Conservation (phyloP, 176 grass and related monocot genomes). For the Microstegium vimineum region DNA sequence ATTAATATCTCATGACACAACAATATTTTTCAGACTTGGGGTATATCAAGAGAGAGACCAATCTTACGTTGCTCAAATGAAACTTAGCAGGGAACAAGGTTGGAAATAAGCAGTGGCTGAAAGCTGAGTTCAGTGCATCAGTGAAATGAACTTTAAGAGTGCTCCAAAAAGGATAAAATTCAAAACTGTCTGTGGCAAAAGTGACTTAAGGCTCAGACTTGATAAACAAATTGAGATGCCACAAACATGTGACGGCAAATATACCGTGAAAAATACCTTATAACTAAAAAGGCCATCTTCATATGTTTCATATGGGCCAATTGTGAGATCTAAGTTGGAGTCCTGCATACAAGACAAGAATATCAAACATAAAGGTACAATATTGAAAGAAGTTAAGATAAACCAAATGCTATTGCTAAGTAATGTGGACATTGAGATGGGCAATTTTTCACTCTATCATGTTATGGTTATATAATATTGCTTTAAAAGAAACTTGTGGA, state of each 20-base stretch:
- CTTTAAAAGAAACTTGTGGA: not conserved
- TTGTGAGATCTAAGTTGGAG: constrained; percentile 90
- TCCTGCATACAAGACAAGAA: constrained; percentile 51
- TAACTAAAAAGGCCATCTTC: constrained; percentile 97
- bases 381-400: constrained; percentile 9
- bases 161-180: not conserved
- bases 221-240: not conserved
- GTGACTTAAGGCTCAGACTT: constrained; percentile 2
- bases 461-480: not conserved
- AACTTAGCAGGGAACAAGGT: not conserved
- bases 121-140: not conserved
- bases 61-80: constrained; percentile 11
- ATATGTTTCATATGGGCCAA: constrained; percentile 97
- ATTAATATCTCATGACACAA: not conserved
- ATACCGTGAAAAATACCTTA: constrained; percentile 53
- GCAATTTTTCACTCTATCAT: not conserved
- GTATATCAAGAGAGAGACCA: constrained; percentile 5
- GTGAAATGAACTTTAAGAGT: not conserved
- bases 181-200: not conserved
- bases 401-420: not conserved
- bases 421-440: not conserved
- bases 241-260: constrained; percentile 5
- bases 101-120: not conserved
- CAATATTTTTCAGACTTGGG: not conserved
- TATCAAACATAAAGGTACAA: constrained; percentile 21